Conservation (phyloP, 2,329 filamentous ascomycete genomes). For the Sarocladiaceae sp. region DNA sequence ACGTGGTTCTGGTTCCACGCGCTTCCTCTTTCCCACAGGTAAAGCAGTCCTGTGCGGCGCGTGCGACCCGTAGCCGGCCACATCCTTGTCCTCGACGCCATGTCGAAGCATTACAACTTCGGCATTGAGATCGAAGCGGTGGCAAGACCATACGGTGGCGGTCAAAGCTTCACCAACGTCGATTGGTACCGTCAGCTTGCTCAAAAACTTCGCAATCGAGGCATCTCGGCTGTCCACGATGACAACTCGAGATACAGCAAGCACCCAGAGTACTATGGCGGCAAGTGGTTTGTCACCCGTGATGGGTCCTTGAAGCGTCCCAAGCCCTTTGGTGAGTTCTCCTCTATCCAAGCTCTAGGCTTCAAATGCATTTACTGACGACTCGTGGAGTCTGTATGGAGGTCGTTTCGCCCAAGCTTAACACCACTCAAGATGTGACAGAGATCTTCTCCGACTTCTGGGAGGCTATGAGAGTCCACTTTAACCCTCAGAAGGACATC, state of each 20-base stretch:
- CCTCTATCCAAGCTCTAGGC: no score
- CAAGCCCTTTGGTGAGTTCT: constrained; percentile 27
- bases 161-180: constrained; percentile 31
- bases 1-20: background rate
- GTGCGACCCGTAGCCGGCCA: background rate
- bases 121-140: constrained; percentile 35
- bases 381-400: constrained; percentile 32
- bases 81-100: background rate
- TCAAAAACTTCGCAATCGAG: constrained; percentile 32
- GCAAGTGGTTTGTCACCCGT: constrained; percentile 37
- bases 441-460: constrained; percentile 33
- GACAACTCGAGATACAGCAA: constrained; percentile 35
- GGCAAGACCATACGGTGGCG: constrained; percentile 31
- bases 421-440: constrained; percentile 27
- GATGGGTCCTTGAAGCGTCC: constrained; percentile 35
- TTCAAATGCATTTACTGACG: no score
- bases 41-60: constrained; percentile 1
- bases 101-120: constrained; percentile 31
- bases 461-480: constrained; percentile 37
- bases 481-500: constrained; percentile 28
- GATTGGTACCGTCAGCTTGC: constrained; percentile 37
- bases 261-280: constrained; percentile 36
- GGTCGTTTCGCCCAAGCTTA: constrained; percentile 33
- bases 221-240: constrained; percentile 32
- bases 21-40: background rate